Evolutionary conservation across 2,329 filamentous ascomycete genomes (phyloP).

Genomic region (Fusarium tupiense): DNA sequence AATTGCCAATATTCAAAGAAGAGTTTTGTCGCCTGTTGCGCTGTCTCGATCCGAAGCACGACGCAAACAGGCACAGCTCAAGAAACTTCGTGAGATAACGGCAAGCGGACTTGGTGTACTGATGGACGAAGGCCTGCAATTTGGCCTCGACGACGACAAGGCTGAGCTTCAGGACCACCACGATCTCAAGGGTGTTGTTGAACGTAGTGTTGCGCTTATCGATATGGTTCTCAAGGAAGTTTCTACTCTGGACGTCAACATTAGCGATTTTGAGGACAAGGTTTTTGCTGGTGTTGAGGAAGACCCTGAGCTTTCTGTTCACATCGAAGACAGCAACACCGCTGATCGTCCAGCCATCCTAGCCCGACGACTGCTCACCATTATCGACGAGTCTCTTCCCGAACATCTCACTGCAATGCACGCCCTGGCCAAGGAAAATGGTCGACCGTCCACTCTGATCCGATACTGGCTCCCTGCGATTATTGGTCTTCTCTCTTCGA

Average conservation of each 20-base stretch:
- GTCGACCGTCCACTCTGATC: conserved; percentile 77
- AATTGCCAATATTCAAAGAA: conserved; percentile 74
- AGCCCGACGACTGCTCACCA: conserved; percentile 71
- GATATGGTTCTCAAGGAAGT: conserved; percentile 83
- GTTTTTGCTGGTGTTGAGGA: conserved; percentile 71
- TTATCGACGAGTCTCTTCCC: conserved; percentile 76
- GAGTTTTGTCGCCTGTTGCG: conserved; percentile 81
- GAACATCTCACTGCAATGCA: conserved; percentile 69
- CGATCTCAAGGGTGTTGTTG: conserved; percentile 76
- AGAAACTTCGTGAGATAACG: conserved; percentile 79
- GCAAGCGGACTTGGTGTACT: conserved; percentile 88
- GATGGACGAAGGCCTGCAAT: conserved; percentile 83
- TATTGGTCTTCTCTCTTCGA: conserved; percentile 80
- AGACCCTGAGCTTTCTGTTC: conserved; percentile 66
- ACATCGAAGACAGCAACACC: conserved; percentile 57
- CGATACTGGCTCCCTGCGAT: conserved; percentile 89
- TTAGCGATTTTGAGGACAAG: conserved; percentile 71
- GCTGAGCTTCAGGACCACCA: conserved; percentile 59
- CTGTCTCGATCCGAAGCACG: conserved; percentile 78
- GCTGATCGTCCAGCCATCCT: conserved; percentile 66
- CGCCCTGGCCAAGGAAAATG: conserved; percentile 69
- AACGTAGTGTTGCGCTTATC: conserved; percentile 85
- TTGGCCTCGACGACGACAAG: conserved; percentile 69
- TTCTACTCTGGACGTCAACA: conserved; percentile 68
- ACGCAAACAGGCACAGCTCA: conserved; percentile 76